These are phyloP conservation scores for Didymella exigua DNA, from an alignment of 2,329 filamentous ascomycete species.

Conservation along the genomic window DNA sequence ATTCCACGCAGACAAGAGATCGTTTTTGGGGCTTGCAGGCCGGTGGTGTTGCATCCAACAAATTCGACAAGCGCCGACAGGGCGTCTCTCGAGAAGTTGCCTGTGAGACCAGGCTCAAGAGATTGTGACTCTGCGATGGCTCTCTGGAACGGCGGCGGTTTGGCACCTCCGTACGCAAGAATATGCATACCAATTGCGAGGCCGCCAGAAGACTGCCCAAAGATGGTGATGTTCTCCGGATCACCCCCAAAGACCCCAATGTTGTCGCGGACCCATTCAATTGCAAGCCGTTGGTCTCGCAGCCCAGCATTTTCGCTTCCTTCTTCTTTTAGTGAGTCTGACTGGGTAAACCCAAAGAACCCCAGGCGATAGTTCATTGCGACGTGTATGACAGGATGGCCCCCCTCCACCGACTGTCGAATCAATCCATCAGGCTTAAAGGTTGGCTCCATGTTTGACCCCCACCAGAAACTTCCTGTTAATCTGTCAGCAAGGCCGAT, in stretches of 20 bases:
- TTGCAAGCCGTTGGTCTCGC: conserved; percentile 47
- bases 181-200: conserved; percentile 43
- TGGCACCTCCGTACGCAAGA: conserved; percentile 40
- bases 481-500: neutral
- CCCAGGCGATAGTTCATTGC: conserved; percentile 48
- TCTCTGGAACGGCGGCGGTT: conserved; percentile 36
- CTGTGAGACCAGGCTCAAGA: conserved; percentile 57
- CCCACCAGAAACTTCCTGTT: conserved; percentile 33
- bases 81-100: conserved; percentile 56
- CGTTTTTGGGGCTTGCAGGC: conserved; percentile 51
- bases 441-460: conserved; percentile 42
- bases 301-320: conserved; percentile 48
- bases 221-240: conserved; percentile 45
- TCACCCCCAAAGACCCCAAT: conserved; percentile 46
- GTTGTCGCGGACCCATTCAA: conserved; percentile 50
- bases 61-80: conserved; percentile 52
- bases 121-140: conserved; percentile 53
- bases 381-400: conserved; percentile 47
- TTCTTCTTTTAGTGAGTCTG: conserved; percentile 38
- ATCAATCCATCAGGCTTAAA: conserved; percentile 55
- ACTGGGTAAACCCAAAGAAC: conserved; percentile 49
- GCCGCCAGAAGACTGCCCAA: conserved; percentile 49
- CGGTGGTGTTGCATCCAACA: conserved; percentile 51
- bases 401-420: conserved; percentile 53
- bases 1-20: conserved; percentile 56